Conservation (phyloP, 2,329 filamentous ascomycete species). For the Remersonia thermophila region DNA sequence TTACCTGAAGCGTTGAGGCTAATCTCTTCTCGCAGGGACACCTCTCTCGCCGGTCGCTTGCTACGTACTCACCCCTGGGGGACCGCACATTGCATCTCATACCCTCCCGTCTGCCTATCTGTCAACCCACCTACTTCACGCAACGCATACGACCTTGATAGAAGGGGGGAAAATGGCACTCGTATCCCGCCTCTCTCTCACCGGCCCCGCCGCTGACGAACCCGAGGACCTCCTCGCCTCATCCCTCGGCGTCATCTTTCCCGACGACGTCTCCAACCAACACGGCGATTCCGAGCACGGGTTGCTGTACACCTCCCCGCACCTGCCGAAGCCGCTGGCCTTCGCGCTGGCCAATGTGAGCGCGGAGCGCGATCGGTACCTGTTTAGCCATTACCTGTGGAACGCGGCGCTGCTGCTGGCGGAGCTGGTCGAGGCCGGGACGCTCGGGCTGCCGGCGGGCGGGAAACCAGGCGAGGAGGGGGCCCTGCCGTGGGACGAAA, state of each 20-base stretch:
- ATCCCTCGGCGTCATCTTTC: conserved; percentile 52
- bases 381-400: conserved; percentile 66
- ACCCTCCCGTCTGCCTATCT: too few relatives aligned
- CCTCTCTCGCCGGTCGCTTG: too few relatives aligned
- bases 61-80: too few relatives aligned
- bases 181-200: conserved; percentile 30
- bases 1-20: too few relatives aligned
- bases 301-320: conserved; percentile 46
- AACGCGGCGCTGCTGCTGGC: conserved; percentile 48
- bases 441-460: conserved; percentile 19
- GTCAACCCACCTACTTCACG: too few relatives aligned
- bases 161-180: conserved; percentile 42
- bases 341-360: conserved; percentile 36
- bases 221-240: conserved; percentile 50
- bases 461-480: too few relatives aligned
- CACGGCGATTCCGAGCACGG: conserved; percentile 50
- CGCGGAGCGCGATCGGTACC: conserved; percentile 39
- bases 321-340: conserved; percentile 31
- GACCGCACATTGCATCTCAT: too few relatives aligned
- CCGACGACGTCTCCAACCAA: conserved; percentile 52
- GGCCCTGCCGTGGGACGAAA: conserved; percentile 1
- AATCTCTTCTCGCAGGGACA: too few relatives aligned
- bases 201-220: conserved; percentile 24
- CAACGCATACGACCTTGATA: too few relatives aligned
- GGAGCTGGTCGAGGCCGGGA: conserved; percentile 41